These are phyloP conservation scores for Panicum hallii DNA, from an alignment of 202 grass and related monocot genomes.

Conservation along the genomic window DNA sequence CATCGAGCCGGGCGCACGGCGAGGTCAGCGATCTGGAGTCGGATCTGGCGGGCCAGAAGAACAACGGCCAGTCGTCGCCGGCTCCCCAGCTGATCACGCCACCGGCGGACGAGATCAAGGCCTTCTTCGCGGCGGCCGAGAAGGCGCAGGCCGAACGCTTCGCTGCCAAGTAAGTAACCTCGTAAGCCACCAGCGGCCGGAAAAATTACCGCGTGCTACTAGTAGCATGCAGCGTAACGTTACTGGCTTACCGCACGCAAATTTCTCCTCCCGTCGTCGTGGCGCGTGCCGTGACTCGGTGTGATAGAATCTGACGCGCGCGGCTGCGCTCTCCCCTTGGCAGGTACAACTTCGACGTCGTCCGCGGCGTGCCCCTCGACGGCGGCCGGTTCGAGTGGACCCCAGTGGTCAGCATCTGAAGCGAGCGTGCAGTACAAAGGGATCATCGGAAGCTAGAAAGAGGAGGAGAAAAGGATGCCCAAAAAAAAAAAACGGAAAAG, in stretches of 20 bases:
- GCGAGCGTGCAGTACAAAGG: conserved; percentile 47
- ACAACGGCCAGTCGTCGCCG: not conserved
- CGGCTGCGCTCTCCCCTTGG: conserved; percentile 12
- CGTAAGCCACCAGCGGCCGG: not conserved
- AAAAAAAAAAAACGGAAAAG: conserved; percentile 41
- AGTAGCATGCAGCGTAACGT: conserved; percentile 20
- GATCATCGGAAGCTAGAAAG: conserved; percentile 29
- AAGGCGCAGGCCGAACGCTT: conserved; percentile 67
- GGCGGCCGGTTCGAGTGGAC: conserved; percentile 87
- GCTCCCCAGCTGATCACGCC: conserved; percentile 24
- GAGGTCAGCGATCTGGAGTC: conserved; percentile 78
- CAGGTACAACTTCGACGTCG: conserved; percentile 98
- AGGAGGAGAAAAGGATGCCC: conserved; percentile 54
- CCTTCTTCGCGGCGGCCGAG: conserved; percentile 79
- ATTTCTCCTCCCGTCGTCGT: not conserved
- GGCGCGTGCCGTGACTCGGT: conserved; percentile 8
- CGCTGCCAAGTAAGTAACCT: conserved; percentile 69
- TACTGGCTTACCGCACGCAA: not conserved
- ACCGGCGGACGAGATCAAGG: conserved; percentile 69
- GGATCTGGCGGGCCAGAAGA: conserved; percentile 44
- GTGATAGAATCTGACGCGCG: conserved; percentile 29
- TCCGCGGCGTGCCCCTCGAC: conserved; percentile 69
- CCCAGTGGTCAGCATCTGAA: conserved; percentile 52
- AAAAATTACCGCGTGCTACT: conserved; percentile 16
- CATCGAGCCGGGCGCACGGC: conserved; percentile 48